A percentile compares a stretch with the other conserved stretches of the same genome.
Evolutionary conservation across 352 stramenopile genomes (phyloP).

Genomic region (Pythium diclinum): DNA sequence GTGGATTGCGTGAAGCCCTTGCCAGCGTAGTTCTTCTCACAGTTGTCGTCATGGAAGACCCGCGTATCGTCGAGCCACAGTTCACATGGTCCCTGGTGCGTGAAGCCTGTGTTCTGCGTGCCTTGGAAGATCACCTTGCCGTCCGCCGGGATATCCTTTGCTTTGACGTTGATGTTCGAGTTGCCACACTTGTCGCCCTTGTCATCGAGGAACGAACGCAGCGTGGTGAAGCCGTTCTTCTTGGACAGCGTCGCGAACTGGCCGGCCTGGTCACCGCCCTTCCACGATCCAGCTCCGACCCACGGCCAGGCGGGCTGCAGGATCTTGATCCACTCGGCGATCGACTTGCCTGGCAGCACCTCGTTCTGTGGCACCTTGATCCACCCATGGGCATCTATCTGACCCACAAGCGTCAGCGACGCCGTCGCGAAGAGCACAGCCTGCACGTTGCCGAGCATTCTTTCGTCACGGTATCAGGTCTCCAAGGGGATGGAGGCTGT

Average conservation of each 20-base stretch:
- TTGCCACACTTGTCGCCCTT: conserved; percentile 14
- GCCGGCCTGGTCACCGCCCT: background rate
- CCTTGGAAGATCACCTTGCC: conserved; percentile 9
- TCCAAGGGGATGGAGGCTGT: background rate
- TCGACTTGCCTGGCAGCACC: background rate
- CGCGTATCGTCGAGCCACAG: conserved; percentile 13
- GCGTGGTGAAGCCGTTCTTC: conserved; percentile 3
- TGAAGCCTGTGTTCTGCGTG: background rate
- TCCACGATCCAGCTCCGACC: background rate
- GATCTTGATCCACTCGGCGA: background rate
- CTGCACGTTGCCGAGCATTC: background rate
- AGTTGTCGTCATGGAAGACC: conserved; percentile 19
- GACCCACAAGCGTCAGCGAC: background rate
- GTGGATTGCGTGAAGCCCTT: background rate
- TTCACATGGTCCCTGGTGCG: conserved; percentile 3
- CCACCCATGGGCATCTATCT: background rate
- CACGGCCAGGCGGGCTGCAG: background rate
- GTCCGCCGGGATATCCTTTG: conserved; percentile 1
- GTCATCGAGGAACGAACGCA: conserved; percentile 21
- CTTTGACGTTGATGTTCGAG: conserved; percentile 12
- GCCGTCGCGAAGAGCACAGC: background rate
- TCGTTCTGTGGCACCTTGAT: background rate
- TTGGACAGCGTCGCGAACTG: conserved; percentile 9
- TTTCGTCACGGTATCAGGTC: background rate
- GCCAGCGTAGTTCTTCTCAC: conserved; percentile 2